Conservation (phyloP, 805 yeast genomes). For the Starmerella khaoyaiensis region DNA sequence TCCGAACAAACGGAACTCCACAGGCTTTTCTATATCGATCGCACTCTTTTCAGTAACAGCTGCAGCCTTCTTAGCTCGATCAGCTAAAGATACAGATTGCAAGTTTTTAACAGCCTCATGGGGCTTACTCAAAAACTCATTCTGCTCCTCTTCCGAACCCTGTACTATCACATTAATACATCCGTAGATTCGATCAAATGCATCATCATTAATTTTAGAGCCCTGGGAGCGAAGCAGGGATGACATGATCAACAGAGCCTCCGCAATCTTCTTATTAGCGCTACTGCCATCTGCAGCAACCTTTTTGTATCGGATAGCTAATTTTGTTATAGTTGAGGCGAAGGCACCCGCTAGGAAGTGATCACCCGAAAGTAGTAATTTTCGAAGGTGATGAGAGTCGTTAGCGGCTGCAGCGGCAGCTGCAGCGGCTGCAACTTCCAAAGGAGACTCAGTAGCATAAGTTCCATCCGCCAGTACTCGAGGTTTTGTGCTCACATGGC, state of each 20-base stretch:
- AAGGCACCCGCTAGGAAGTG: constrained; percentile 82
- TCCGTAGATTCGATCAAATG: constrained; percentile 85
- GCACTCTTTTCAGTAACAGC: constrained; percentile 43
- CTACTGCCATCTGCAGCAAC: constrained; percentile 29
- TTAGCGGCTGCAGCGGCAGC: constrained; percentile 28
- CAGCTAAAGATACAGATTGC: constrained; percentile 36
- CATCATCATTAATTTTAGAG: constrained; percentile 83
- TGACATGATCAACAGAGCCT: constrained; percentile 84
- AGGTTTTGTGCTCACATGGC: constrained; percentile 33
- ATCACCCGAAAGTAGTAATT: constrained; percentile 72
- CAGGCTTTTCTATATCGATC: constrained; percentile 25
- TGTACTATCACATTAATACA: constrained; percentile 61
- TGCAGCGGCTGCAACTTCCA: constrained; percentile 36
- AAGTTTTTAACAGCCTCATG: constrained; percentile 70
- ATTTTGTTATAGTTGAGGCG: constrained; percentile 76
- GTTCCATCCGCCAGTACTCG: constrained; percentile 97
- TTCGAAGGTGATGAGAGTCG: constrained; percentile 57
- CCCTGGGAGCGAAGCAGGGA: constrained; percentile 83
- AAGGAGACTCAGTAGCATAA: constrained; percentile 85
- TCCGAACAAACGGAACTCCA: constrained; percentile 20
- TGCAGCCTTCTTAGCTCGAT: constrained; percentile 20
- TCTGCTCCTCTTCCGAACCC: constrained; percentile 40
- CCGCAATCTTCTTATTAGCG: constrained; percentile 80
- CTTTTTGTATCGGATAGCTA: constrained; percentile 61
- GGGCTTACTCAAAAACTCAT: constrained; percentile 78